Evolutionary conservation across 768 basidiomycete genomes (phyloP), one percentile per base, ranked within the genome.

Genomic region (Amanita subjunquillea): DNA sequence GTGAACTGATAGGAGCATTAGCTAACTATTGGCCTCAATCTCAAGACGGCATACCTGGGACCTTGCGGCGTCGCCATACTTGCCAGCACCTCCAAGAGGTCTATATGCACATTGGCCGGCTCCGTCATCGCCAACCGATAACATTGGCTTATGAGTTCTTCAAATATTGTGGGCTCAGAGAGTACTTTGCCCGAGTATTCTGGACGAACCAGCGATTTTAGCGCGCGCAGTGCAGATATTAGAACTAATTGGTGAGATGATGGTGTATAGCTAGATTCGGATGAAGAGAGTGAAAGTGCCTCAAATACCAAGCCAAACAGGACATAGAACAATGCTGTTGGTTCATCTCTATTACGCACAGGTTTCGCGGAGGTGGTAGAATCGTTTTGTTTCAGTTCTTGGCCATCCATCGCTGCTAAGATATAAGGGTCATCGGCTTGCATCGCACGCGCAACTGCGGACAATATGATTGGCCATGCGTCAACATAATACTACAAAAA

Each of bases 301-400:
- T 98, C 95, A 58, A 87, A 99, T 0, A 95, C 83, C n/a, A 98
- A 78, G 9, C 95, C 94, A 62, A 95, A 97, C 4, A 96, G 63
- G 9, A 90, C 77, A 68, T 85, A 92, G 70, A 97, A 99, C 67
- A 90, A 82, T 9, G 82, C 75, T 0, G 85, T 76, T 2, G 91
- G 88, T 53, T 91, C 87, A 12, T 74, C 69, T 37, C 44, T 46
- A 13, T 32, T 38, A 4, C 75, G 67, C 13, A 66, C 62, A 6
- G 60, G 59, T 4, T 61, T 65, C 1, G 62, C 56, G 3, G 63
- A 55, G 0, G 66, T 48, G 22, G 53, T 51, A 7, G 41, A 20
- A 1, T 65, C 58, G n/a, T 59, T 59, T 27, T 64, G 58, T 6
- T 53, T 56, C 7, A 58, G 40, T 59, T 84, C 83, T 58, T 75